Conservation (phyloP, 805 yeast species). For the Starmerella bacillaris region DNA sequence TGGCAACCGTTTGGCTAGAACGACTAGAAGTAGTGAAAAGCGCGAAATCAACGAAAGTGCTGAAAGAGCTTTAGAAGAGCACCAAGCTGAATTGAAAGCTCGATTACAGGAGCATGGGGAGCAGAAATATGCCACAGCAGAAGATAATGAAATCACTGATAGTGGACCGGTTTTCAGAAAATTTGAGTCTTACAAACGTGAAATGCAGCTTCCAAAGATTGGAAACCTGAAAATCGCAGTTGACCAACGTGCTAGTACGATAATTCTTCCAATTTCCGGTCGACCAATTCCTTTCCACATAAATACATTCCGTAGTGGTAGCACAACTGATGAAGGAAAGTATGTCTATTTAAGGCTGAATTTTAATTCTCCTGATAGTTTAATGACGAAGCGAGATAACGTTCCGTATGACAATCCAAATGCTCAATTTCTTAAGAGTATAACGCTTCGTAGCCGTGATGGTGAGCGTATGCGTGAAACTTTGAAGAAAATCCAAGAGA, state of each 20-base stretch:
- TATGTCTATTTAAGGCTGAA: slow-evolving; percentile 77
- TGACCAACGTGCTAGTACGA: slow-evolving; percentile 73
- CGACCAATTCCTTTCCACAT: slow-evolving; percentile 97
- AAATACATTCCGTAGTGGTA: slow-evolving; percentile 81
- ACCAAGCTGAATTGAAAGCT: slow-evolving; percentile 67
- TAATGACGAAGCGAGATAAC: slow-evolving; percentile 50
- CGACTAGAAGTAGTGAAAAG: slow-evolving; percentile 12
- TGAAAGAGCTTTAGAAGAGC: slow-evolving; percentile 62
- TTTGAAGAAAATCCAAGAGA: slow-evolving; percentile 71
- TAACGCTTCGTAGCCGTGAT: slow-evolving; percentile 78
- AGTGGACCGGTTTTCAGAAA: slow-evolving; percentile 55
- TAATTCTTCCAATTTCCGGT: slow-evolving; percentile 79
- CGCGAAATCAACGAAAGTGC: slow-evolving; percentile 42
- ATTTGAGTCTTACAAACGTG: slow-evolving; percentile 87
- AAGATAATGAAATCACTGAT: slow-evolving; percentile 11
- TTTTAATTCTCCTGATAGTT: slow-evolving; percentile 86
- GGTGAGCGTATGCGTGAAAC: slow-evolving; percentile 81
- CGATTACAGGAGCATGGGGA: slow-evolving; percentile 76
- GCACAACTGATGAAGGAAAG: slow-evolving; percentile 92
- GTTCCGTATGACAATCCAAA: slow-evolving; percentile 84
- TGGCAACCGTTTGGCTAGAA: slow-evolving; percentile 6
- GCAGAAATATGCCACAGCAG: slow-evolving; percentile 22
- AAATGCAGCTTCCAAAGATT: slow-evolving; percentile 76
- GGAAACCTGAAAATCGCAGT: slow-evolving; percentile 73
- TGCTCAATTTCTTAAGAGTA: slow-evolving; percentile 68